These are phyloP conservation scores for Fusarium sp. DNA, from an alignment of 2,329 filamentous ascomycete genomes.

Conservation along the genomic window DNA sequence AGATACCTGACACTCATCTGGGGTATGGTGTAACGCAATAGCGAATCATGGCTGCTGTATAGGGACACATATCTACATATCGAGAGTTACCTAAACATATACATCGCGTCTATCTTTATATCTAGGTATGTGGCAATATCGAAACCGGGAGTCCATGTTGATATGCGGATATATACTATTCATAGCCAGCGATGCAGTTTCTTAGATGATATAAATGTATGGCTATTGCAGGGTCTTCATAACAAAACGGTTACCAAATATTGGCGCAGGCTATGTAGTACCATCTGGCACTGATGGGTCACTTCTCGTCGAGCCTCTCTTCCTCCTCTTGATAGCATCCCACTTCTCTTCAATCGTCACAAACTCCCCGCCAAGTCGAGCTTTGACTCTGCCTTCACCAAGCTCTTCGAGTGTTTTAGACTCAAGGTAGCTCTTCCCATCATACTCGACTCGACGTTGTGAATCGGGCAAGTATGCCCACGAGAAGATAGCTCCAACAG, in stretches of 20 bases:
- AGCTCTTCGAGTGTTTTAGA: conserved; percentile 63
- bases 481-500: conserved; percentile 61
- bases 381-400: conserved; percentile 60
- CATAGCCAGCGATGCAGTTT: conserved; percentile 14
- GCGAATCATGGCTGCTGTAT: not conserved
- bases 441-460: conserved; percentile 55
- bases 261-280: conserved; percentile 14
- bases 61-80: not conserved
- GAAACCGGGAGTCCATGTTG: not conserved
- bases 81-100: not conserved
- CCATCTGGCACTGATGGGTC: conserved; percentile 42
- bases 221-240: conserved; percentile 1
- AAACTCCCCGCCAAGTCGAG: conserved; percentile 57
- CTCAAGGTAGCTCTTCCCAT: conserved; percentile 54
- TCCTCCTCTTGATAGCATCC: conserved; percentile 52
- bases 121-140: not conserved
- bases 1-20: conserved; percentile 68
- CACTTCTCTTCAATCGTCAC: conserved; percentile 59
- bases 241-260: conserved; percentile 1
- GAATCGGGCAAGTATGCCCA: conserved; percentile 64
- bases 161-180: not conserved
- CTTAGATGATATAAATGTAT: conserved; percentile 5
- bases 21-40: not conserved
- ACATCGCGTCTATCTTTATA: not conserved
- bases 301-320: conserved; percentile 41